phyloP scores from a whole-genome alignment of 352 stramenopile genomes.

The Pythium monospermum region DNA sequence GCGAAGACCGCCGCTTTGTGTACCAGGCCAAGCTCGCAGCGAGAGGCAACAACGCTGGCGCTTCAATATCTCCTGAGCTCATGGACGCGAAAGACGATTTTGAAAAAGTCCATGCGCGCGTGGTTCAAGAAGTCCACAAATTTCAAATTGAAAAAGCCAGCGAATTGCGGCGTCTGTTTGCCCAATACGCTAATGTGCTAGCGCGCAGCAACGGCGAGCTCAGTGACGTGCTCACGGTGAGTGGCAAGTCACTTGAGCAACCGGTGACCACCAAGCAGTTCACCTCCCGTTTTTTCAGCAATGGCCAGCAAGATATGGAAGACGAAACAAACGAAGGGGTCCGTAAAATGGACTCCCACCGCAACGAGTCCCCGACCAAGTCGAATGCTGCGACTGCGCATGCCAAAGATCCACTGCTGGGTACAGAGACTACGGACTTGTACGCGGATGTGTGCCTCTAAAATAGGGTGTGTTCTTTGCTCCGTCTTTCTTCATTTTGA shows the following conservation, averaged over 20 bases:
- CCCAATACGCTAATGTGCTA: conserved; percentile 63
- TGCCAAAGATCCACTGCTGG: conserved; percentile 6
- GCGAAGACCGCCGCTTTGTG: conserved; percentile 70
- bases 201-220: conserved; percentile 47
- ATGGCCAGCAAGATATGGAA: conserved; percentile 17
- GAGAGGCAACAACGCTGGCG: conserved; percentile 20
- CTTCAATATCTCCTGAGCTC: conserved; percentile 52
- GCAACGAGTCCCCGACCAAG: conserved; percentile 6
- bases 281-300: conserved; percentile 29
- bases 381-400: no score
- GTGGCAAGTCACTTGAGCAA: conserved; percentile 34
- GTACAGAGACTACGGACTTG: conserved; percentile 18
- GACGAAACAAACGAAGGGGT: conserved; percentile 20
- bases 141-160: conserved; percentile 72
- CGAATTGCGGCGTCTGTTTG: conserved; percentile 68
- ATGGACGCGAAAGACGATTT: conserved; percentile 71
- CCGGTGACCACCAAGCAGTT: conserved; percentile 37
- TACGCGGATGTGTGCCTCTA: conserved; percentile 60
- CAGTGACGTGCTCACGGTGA: conserved; percentile 39
- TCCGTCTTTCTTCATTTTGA: neutral
- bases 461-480: conserved; percentile 4
- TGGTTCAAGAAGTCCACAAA: conserved; percentile 67
- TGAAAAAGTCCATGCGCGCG: conserved; percentile 63
- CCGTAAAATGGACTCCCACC: conserved; percentile 23
- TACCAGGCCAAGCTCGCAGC: conserved; percentile 76